These are phyloP conservation scores for Cladosporium sp. DNA, from an alignment of 2,329 filamentous ascomycete genomes.

Conservation along the genomic window DNA sequence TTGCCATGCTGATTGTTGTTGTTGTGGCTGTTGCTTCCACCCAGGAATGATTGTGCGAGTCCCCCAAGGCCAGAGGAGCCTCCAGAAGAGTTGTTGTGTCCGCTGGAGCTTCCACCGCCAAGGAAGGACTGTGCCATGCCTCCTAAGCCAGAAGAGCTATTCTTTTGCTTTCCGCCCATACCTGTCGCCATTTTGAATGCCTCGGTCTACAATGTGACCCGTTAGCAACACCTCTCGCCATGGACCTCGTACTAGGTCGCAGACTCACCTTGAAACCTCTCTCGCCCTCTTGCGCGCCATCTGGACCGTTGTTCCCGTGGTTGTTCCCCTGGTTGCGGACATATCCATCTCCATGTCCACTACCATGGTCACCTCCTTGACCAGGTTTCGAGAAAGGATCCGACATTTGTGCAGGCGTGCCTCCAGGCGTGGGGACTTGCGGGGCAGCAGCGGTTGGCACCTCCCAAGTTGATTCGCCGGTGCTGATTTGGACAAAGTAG, in stretches of 20 bases:
- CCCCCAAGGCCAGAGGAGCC: constrained; percentile 17
- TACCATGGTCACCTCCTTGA: constrained; percentile 15
- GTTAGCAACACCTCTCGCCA: not conserved
- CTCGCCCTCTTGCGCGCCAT: constrained; percentile 20
- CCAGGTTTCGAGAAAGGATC: constrained; percentile 33
- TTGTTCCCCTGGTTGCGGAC: constrained; percentile 1
- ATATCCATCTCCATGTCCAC: constrained; percentile 2
- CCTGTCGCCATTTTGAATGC: constrained; percentile 17
- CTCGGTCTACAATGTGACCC: not conserved
- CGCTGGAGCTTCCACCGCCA: constrained; percentile 25
- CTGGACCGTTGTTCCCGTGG: constrained; percentile 4
- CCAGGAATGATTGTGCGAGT: constrained; percentile 19
- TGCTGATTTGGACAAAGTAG: constrained; percentile 40
- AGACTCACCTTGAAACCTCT: constrained; percentile 13
- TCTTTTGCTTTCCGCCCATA: constrained; percentile 7
- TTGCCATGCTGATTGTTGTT: constrained; percentile 3
- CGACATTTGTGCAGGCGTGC: constrained; percentile 32
- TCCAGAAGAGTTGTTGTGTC: constrained; percentile 18
- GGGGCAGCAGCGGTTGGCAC: constrained; percentile 36
- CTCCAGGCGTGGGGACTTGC: constrained; percentile 35
- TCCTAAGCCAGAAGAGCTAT: constrained; percentile 16
- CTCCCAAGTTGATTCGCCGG: constrained; percentile 39
- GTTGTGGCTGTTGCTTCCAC: constrained; percentile 24
- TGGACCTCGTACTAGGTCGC: not conserved
- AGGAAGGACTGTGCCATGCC: constrained; percentile 20